These are phyloP conservation scores for Carex cristatella DNA, from an alignment of 176 grass and related monocot species.

Conservation along the genomic window DNA sequence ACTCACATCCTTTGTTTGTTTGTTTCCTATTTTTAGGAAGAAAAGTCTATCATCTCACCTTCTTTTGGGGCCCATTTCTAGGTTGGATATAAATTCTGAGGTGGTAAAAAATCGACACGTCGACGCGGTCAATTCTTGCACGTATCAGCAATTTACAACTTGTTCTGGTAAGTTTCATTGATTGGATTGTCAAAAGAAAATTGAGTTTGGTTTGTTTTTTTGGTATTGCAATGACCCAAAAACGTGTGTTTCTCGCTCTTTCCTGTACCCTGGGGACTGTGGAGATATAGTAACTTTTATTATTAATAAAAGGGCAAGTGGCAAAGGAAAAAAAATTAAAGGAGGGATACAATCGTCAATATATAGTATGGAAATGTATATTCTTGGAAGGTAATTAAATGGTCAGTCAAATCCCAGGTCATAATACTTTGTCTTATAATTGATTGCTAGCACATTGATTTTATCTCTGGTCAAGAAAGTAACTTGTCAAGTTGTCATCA, in stretches of 20 bases:
- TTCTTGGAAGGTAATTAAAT: not conserved
- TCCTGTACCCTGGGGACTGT: not conserved
- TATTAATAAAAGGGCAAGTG: not conserved
- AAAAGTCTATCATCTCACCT: not conserved
- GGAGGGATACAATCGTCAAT: not conserved
- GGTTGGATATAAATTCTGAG: not conserved
- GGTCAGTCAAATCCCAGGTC: not conserved
- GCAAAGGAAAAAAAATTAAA: not conserved
- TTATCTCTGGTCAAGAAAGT: too few relatives aligned
- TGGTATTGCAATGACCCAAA: not conserved
- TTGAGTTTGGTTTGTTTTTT: not conserved
- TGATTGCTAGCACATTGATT: too few relatives aligned
- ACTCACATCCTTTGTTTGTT: not conserved
- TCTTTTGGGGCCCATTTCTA: not conserved
- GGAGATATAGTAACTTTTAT: not conserved
- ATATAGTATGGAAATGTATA: not conserved
- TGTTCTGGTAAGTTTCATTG: constrained; percentile 4
- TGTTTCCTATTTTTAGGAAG: constrained; percentile 2
- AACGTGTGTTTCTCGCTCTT: constrained; percentile 1
- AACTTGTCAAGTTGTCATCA: not conserved
- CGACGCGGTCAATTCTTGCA: not conserved
- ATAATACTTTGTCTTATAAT: too few relatives aligned
- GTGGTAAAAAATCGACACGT: not conserved
- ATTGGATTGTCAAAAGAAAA: not conserved
- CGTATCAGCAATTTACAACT: not conserved